Evolutionary conservation across 257 asterid genomes (phyloP), one percentile per base, ranked within the genome.

Genomic region (Nicotiana benthamiana): DNA sequence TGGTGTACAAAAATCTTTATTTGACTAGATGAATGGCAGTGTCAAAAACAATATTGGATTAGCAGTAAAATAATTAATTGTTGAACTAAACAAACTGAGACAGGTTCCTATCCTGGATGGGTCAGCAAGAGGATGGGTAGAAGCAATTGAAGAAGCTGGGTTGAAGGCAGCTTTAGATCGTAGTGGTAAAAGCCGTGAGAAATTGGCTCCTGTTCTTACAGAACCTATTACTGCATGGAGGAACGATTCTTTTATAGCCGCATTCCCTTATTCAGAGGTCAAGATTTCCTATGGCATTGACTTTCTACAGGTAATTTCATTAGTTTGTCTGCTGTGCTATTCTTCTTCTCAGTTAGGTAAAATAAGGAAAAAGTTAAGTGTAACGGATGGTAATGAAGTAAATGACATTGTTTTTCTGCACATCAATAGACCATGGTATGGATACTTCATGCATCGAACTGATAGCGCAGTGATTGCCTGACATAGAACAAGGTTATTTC

Each of bases 71-170:
- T 11, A 34, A 68, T 17, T 68, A 68, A 20, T 40, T 36, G 56
- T 68, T 67, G 57, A 68, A 68, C 77, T 20, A 66, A 75, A 74
- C 79, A 61, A 81, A 66, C 83, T 30, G 72, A 75, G 75, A 43
- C 92, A 94, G 98, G 94, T 95, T 83, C 99, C 99, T 84, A 92
- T 95, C 80, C 90, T 93, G 83, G 98, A 95, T 85, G 99, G 99
- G 74, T 95, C 99, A 57, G 94, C 97, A 64, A 93, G 89, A 83
- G 97, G 90, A 84, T 95, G 99, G 99, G 92, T 91, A 63, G 92
- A 88, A 56, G 98, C 95, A 32, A 88, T 95, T 86, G 72, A 86
- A 79, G 87, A 91, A 85, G 95, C 85, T 76, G 99, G 99, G 80
- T 76, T 93, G 77, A 82, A 87, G 83, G 96, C 84, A 75, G 97